Evolutionary conservation across 495 filamentous ascomycete genomes (phyloP).

Genomic region (Xylaria bambusicola): DNA sequence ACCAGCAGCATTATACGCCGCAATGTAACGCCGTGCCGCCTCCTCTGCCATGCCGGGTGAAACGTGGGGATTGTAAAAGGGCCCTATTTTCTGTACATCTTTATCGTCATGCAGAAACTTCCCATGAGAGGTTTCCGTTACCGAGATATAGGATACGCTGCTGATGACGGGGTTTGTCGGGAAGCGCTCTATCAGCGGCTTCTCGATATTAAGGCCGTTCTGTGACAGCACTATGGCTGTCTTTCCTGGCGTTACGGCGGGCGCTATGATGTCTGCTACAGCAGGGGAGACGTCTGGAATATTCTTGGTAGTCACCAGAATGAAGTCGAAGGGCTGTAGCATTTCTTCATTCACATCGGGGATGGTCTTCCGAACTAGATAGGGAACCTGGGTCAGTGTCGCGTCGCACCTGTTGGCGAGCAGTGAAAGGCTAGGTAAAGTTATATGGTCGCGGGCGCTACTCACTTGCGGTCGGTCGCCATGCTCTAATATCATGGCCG

Average conservation of each 20-base stretch:
- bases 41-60: constrained; percentile 11
- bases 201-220: constrained; percentile 66
- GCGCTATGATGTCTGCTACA: constrained; percentile 43
- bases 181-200: constrained; percentile 51
- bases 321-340: constrained; percentile 47
- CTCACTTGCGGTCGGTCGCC: constrained; percentile 35
- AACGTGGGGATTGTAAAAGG: constrained; percentile 42
- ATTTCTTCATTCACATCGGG: constrained; percentile 39
- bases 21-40: constrained; percentile 41
- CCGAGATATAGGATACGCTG: constrained; percentile 54
- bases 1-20: constrained; percentile 42
- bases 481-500: constrained; percentile 28
- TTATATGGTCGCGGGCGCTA: no score
- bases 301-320: constrained; percentile 57
- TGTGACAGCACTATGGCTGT: constrained; percentile 60
- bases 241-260: constrained; percentile 49
- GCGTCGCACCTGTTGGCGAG: no score
- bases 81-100: constrained; percentile 45
- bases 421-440: no score
- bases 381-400: no score
- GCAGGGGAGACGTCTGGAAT: constrained; percentile 42
- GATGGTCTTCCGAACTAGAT: constrained; percentile 40
- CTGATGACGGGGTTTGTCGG: constrained; percentile 55
- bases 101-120: constrained; percentile 47
- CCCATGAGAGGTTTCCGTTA: constrained; percentile 47